Evolutionary conservation across 306 rosid genomes (phyloP).

Genomic region (cucumber (Cucumis sativus)): DNA sequence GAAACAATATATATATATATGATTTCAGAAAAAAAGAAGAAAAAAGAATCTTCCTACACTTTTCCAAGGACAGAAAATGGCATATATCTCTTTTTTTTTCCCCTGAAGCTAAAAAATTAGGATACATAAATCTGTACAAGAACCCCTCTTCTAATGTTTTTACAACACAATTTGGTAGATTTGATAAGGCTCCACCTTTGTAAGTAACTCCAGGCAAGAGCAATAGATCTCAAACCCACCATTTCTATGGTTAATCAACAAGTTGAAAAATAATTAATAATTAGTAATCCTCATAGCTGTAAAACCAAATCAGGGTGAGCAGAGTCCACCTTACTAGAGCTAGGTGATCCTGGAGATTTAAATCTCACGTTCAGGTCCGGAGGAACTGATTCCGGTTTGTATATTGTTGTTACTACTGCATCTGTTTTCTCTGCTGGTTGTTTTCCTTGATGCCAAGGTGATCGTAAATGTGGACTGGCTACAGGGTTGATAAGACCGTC

Average conservation of each 20-base stretch:
- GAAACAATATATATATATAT: not conserved
- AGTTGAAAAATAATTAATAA: not conserved
- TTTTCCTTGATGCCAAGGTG: conserved; percentile 26
- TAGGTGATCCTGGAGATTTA: conserved; percentile 54
- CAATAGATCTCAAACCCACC: conserved; percentile 31
- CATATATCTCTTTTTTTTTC: not conserved
- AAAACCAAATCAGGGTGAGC: conserved; percentile 51
- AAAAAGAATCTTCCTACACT: not conserved
- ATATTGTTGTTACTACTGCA: conserved; percentile 12
- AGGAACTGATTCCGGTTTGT: conserved; percentile 36
- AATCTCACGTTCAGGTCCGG: conserved; percentile 50
- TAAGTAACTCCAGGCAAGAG: conserved; percentile 2
- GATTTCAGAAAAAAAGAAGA: not conserved
- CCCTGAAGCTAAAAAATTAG: conserved; percentile 12
- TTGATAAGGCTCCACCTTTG: conserved; percentile 1
- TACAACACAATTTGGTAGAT: conserved; percentile 8
- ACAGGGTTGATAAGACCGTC: not conserved
- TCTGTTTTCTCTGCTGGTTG: conserved; percentile 11
- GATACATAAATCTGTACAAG: conserved; percentile 9
- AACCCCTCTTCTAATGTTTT: conserved; percentile 5
- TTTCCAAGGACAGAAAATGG: not conserved
- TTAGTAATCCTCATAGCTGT: conserved; percentile 43
- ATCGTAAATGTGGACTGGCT: conserved; percentile 10
- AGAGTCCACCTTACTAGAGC: conserved; percentile 43
- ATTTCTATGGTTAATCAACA: conserved; percentile 24